Evolutionary conservation across 164 flowering plant genomes (phyloP).

Genomic region (Dillenia suffruticosa): DNA sequence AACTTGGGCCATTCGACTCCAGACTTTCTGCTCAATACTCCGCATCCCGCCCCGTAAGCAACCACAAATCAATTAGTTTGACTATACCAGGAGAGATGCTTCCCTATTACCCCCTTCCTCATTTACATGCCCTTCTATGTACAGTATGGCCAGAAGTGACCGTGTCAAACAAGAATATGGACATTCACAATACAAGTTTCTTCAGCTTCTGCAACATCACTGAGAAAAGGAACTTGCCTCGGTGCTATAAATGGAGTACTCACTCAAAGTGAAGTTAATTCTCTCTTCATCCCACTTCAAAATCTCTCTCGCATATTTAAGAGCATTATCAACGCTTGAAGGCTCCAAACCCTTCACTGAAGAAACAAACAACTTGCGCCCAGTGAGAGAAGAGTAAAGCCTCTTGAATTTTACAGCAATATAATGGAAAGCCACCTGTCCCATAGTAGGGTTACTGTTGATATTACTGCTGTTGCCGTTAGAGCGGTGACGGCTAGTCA

Average conservation of each 20-base stretch:
- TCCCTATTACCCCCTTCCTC: too few relatives aligned
- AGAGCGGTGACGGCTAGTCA: constrained; percentile 44
- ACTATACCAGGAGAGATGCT: too few relatives aligned
- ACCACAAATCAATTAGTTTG: too few relatives aligned
- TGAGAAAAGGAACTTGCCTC: constrained; percentile 65
- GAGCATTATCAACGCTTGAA: constrained; percentile 59
- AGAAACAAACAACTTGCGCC: constrained; percentile 69
- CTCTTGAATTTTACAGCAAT: constrained; percentile 89
- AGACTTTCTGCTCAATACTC: too few relatives aligned
- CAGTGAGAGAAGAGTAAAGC: constrained; percentile 64
- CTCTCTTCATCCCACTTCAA: constrained; percentile 91
- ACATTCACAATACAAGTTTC: too few relatives aligned
- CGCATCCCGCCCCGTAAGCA: too few relatives aligned
- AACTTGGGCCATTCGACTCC: too few relatives aligned
- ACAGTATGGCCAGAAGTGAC: too few relatives aligned
- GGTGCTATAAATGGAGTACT: constrained; percentile 64
- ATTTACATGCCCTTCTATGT: too few relatives aligned
- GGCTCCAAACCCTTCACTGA: constrained; percentile 63
- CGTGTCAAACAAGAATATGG: too few relatives aligned
- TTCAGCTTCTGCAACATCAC: constrained; percentile 7
- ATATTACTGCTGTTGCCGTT: constrained; percentile 27
- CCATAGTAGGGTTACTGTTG: constrained; percentile 45
- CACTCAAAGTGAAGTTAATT: constrained; percentile 45
- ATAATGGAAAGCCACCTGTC: constrained; percentile 69
- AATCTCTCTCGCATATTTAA: constrained; percentile 78